Evolutionary conservation across 129 eudicot genomes (phyloP), one percentile per base, ranked within the genome.

Genomic region (Lactuca sativa): DNA sequence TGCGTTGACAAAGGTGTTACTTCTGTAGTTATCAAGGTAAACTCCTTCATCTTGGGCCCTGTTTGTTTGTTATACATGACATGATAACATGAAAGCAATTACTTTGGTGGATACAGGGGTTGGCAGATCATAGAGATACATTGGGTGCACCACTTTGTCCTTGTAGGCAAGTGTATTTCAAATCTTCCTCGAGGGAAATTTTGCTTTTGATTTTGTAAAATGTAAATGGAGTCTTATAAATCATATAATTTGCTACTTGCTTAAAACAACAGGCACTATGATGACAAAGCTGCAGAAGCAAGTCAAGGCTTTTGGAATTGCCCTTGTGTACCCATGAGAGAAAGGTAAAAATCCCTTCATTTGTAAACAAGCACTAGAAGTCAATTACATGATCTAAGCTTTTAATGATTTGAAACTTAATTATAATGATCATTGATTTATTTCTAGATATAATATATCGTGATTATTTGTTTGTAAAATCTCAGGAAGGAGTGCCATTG

Each of bases 291-390:
- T 30, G 90, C 90, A 41, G 90, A 85, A 63, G 90, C 82, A 25
- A 77, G 68, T 33, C 90, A 85, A 70, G 90, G 90, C 30, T 85
- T 85, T 48, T 85, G 90, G 96, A 89, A 89, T 75, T 89, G 96
- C 63, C 96, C 96, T 14, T 89, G 96, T 86, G 92, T 89, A 63
- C 96, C 96, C 47, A 89, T 86, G 96, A 89, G 96, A 67, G 96
- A 89, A 82, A 89, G 96, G 96, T 89, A 68, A 14, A 10, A 9
- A 18, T 21, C 36, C 7, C 2, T 64, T 64, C 54, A 4, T 25
- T 25, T 25, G 30, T 25, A 25, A 18, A 1, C 21, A 18, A 25
- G 30, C 30, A 25, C 30, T 25, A 0, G 2, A 18, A 18, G 1
- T 18, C 30, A 25, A 0, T 25, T 25, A 25, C 30, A 11, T 43